A percentile compares a stretch with the other conserved stretches of the same genome.
Conservation (phyloP, 495 filamentous ascomycete species). For the Aspergillus indologenus region DNA sequence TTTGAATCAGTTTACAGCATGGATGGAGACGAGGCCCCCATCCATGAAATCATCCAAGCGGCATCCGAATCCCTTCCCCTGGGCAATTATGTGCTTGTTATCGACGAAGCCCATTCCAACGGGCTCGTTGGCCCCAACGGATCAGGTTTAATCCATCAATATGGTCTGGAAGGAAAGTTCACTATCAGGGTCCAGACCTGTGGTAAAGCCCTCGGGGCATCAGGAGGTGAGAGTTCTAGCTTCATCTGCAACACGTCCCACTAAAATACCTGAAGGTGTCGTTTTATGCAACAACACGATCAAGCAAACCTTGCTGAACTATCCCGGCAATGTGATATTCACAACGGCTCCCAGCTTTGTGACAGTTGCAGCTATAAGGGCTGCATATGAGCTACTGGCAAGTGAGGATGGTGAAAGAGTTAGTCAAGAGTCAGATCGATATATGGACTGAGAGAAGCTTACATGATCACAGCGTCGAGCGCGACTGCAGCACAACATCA, state of each 20-base stretch:
- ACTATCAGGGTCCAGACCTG: constrained; percentile 63
- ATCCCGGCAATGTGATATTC: constrained; percentile 33
- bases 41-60: constrained; percentile 47
- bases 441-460: no score
- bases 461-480: constrained; percentile 7
- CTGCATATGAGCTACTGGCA: constrained; percentile 29
- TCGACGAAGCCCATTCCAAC: constrained; percentile 69
- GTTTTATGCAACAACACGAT: constrained; percentile 27
- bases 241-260: not conserved
- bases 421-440: not conserved
- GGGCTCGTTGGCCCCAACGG: constrained; percentile 58
- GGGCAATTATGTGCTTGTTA: constrained; percentile 55
- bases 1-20: constrained; percentile 70
- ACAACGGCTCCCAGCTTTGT: constrained; percentile 34
- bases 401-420: constrained; percentile 15
- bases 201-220: constrained; percentile 62
- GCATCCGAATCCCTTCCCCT: constrained; percentile 48
- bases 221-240: constrained; percentile 51
- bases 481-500: constrained; percentile 10
- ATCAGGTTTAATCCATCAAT: constrained; percentile 53
- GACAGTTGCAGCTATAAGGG: constrained; percentile 29
- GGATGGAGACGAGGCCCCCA: constrained; percentile 63
- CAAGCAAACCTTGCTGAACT: constrained; percentile 28
- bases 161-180: constrained; percentile 55
- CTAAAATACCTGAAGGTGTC: not conserved